Conservation (phyloP, 78 protist genomes). For the slime mould (Dictyostelium discoideum) region dicty_2.7 NC_007088.5:6679501-6680000, state of each 20-base stretch:
- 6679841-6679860: slow-evolving; percentile 94
- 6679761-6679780: slow-evolving; percentile 94
- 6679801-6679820: slow-evolving; percentile 97
- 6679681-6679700: slow-evolving; percentile 95
- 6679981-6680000: slow-evolving; percentile 76
- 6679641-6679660: slow-evolving; percentile 11
- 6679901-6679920: slow-evolving; percentile 95
- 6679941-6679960: slow-evolving; percentile 91
- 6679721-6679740: slow-evolving; percentile 94
- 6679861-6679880: slow-evolving; percentile 93
- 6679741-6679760: slow-evolving; percentile 89
- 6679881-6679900: slow-evolving; percentile 94
- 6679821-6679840: slow-evolving; percentile 95
- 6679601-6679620: background rate
- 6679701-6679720: slow-evolving; percentile 99
- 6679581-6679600: background rate
- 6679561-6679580: slow-evolving; percentile 73
- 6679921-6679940: slow-evolving; percentile 90
- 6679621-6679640: background rate
- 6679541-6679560: slow-evolving; percentile 93
- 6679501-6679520: slow-evolving; percentile 95
- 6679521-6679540: slow-evolving; percentile 84
- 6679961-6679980: slow-evolving; percentile 86
- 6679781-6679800: slow-evolving; percentile 89
- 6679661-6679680: slow-evolving; percentile 95